Percentiles rank a stretch among this genome's conserved stretches.
Evolutionary conservation across 768 basidiomycete genomes (phyloP).

Genomic region (Mycena sanguinolenta): DNA sequence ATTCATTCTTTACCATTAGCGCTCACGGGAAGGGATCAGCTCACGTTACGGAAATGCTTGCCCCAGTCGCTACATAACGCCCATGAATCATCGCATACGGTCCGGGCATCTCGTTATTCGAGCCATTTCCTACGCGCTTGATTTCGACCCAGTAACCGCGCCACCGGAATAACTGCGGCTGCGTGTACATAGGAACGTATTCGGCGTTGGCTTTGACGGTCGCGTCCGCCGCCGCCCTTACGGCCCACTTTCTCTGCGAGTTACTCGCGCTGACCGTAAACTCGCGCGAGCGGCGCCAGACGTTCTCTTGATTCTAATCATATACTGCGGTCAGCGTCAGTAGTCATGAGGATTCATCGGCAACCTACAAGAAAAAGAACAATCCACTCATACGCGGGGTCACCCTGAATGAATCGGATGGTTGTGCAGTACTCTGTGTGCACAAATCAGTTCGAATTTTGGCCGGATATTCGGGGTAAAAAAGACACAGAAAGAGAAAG

Average conservation of each 20-base stretch:
- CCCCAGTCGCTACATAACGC: neutral
- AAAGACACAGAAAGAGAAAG: neutral
- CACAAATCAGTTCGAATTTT: neutral
- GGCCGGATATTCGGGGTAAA: neutral
- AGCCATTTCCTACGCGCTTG: conserved; percentile 36
- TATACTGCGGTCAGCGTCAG: neutral
- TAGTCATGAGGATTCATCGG: conserved; percentile 16
- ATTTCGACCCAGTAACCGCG: conserved; percentile 59
- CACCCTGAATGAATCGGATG: conserved; percentile 60
- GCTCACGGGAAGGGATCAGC: neutral
- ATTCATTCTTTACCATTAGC: neutral
- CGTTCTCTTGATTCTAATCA: conserved; percentile 56
- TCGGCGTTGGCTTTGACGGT: conserved; percentile 50
- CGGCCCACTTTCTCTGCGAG: conserved; percentile 44
- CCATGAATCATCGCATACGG: conserved; percentile 15
- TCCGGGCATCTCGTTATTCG: conserved; percentile 6
- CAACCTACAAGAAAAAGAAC: conserved; percentile 55
- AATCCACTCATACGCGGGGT: conserved; percentile 66
- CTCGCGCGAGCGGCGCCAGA: conserved; percentile 59
- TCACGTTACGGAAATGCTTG: conserved; percentile 50
- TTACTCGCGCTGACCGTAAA: conserved; percentile 55
- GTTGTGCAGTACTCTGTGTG: conserved; percentile 62
- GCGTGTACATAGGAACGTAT: conserved; percentile 57
- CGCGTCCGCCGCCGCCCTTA: conserved; percentile 20
- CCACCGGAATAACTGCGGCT: conserved; percentile 60